Evolutionary conservation across 495 filamentous ascomycete genomes (phyloP).

Genomic region (Neurospora sp.): DNA sequence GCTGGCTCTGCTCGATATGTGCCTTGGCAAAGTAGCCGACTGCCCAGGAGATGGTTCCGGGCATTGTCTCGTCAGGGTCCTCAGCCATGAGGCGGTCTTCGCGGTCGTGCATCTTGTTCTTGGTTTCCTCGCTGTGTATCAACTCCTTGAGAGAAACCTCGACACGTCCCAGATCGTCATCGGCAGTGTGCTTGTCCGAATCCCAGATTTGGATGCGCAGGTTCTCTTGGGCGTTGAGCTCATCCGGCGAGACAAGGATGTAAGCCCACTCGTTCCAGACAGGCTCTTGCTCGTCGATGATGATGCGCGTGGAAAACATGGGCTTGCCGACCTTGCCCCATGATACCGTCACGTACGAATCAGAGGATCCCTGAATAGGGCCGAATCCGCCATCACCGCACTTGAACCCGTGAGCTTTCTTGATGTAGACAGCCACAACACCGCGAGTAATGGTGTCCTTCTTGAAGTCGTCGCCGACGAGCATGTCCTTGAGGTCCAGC

Average conservation of each 20-base stretch:
- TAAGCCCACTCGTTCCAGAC: constrained; percentile 58
- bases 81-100: constrained; percentile 49
- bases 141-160: constrained; percentile 55
- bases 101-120: constrained; percentile 45
- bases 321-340: constrained; percentile 72
- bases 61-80: constrained; percentile 53
- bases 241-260: constrained; percentile 54
- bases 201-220: constrained; percentile 63
- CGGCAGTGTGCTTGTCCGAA: constrained; percentile 55
- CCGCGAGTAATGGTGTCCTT: constrained; percentile 56
- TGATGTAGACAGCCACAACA: constrained; percentile 53
- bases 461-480: constrained; percentile 67
- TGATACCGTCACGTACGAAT: constrained; percentile 58
- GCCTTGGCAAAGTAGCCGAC: constrained; percentile 61
- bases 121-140: constrained; percentile 44
- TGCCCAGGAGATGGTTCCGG: constrained; percentile 57
- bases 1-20: constrained; percentile 43
- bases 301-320: constrained; percentile 51
- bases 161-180: constrained; percentile 61
- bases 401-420: constrained; percentile 53
- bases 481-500: constrained; percentile 61
- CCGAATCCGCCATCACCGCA: constrained; percentile 50
- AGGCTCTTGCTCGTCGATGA: constrained; percentile 50
- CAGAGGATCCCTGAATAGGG: constrained; percentile 48
- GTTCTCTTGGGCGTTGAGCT: constrained; percentile 61